These are phyloP conservation scores for Zelopaecilomyces penicillatus DNA, from an alignment of 2,329 filamentous ascomycete species.

Conservation along the genomic window DNA sequence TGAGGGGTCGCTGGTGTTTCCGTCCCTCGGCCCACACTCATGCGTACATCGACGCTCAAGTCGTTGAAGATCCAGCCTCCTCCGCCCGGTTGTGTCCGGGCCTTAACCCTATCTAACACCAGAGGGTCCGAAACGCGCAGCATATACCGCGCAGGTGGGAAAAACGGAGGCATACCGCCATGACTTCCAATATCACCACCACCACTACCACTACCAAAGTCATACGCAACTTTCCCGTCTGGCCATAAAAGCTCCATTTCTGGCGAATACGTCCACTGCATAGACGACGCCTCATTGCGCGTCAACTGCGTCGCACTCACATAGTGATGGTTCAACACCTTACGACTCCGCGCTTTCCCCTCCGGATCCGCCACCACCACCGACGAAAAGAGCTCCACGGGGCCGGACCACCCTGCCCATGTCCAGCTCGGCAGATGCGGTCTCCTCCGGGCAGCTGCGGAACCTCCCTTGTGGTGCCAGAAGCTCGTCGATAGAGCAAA, in stretches of 20 bases:
- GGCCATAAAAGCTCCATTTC: slow-evolving; percentile 20
- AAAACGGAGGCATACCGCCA: slow-evolving; percentile 8
- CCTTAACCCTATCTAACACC: slow-evolving; percentile 26
- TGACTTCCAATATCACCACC: not conserved
- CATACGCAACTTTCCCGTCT: slow-evolving; percentile 23
- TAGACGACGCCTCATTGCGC: slow-evolving; percentile 22
- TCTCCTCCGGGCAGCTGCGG: slow-evolving; percentile 16
- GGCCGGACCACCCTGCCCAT: slow-evolving; percentile 28
- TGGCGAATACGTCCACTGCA: slow-evolving; percentile 26
- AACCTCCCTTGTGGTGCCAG: slow-evolving; percentile 25
- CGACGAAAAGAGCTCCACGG: slow-evolving; percentile 25
- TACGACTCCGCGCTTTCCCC: slow-evolving; percentile 19
- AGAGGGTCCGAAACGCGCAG: slow-evolving; percentile 25
- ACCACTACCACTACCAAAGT: slow-evolving; percentile 15
- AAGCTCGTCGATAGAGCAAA: slow-evolving; percentile 27
- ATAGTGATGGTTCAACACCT: slow-evolving; percentile 27
- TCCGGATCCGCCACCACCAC: slow-evolving; percentile 23
- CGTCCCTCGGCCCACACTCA: slow-evolving; percentile 19
- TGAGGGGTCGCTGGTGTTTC: slow-evolving; percentile 1
- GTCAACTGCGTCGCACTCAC: slow-evolving; percentile 26
- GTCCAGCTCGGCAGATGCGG: slow-evolving; percentile 28
- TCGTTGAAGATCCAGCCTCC: slow-evolving; percentile 27
- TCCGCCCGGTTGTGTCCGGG: slow-evolving; percentile 17
- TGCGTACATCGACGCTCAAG: slow-evolving; percentile 23
- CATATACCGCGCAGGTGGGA: slow-evolving; percentile 18